phyloP scores from a whole-genome alignment of 768 basidiomycete genomes.

The Suillus occidentalis region DNA sequence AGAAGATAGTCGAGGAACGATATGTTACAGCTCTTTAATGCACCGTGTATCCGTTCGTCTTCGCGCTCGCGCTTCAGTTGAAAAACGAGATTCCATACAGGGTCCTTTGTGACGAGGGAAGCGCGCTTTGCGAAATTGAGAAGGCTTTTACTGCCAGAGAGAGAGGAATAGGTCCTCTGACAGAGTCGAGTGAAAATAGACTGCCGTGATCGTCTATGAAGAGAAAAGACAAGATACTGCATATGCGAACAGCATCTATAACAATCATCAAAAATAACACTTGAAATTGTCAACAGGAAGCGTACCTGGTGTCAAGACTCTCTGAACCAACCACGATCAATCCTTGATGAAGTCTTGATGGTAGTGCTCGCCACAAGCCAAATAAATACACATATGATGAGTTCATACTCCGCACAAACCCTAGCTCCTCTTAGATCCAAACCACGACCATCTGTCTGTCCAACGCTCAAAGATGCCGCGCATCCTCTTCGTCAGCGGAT shows the following conservation, averaged over 20 bases:
- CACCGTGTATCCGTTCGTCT: conserved; percentile 13
- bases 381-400: conserved; percentile 31
- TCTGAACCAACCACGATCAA: background rate
- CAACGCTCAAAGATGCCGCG: conserved; percentile 56
- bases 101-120: conserved; percentile 36
- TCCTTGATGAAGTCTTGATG: background rate
- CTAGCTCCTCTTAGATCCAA: conserved; percentile 17
- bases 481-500: conserved; percentile 86
- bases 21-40: conserved; percentile 35
- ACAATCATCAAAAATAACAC: conserved; percentile 10
- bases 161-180: conserved; percentile 17
- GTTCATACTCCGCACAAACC: conserved; percentile 31
- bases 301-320: conserved; percentile 10
- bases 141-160: conserved; percentile 21
- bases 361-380: conserved; percentile 35
- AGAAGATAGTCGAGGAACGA: conserved; percentile 36
- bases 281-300: background rate
- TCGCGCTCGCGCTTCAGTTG: conserved; percentile 26
- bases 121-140: conserved; percentile 34
- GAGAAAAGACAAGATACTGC: conserved; percentile 19
- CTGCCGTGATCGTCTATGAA: conserved; percentile 5
- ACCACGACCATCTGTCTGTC: conserved; percentile 21
- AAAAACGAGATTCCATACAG: conserved; percentile 43
- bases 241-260: conserved; percentile 20
- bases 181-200: background rate